Percentiles rank a stretch among this genome's conserved stretches.
Conservation (phyloP, 495 filamentous ascomycete genomes). For the Thermochaetoides thermophila region DNA sequence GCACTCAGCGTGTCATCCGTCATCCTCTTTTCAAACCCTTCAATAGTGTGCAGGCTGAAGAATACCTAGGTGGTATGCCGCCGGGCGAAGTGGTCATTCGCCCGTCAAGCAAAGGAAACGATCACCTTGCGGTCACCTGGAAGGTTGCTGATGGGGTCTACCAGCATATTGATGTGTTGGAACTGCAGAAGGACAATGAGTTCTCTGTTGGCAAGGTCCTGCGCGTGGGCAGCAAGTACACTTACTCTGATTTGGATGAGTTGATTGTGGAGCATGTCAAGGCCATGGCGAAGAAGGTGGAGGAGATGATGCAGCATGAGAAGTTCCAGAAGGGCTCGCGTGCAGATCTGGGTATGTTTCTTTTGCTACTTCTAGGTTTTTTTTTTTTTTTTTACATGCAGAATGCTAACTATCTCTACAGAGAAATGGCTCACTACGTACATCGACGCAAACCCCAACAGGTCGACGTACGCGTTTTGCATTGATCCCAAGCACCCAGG, state of each 20-base stretch:
- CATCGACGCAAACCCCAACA: conserved; percentile 86
- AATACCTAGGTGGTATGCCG: conserved; percentile 72
- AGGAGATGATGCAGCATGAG: conserved; percentile 84
- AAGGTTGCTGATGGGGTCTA: conserved; percentile 91
- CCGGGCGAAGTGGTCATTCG: conserved; percentile 88
- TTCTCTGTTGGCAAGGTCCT: conserved; percentile 77
- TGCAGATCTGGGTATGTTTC: conserved; percentile 64
- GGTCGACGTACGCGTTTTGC: conserved; percentile 89
- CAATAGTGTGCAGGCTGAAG: conserved; percentile 84
- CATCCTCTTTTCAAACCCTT: conserved; percentile 89
- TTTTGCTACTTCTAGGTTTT: not conserved
- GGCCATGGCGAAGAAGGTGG: conserved; percentile 94
- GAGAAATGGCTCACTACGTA: conserved; percentile 94
- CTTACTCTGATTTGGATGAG: conserved; percentile 90
- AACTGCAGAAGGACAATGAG: conserved; percentile 91
- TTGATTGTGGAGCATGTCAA: conserved; percentile 94
- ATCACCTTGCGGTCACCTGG: conserved; percentile 94
- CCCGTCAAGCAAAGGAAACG: conserved; percentile 81
- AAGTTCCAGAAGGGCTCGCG: conserved; percentile 74
- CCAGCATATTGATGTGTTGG: conserved; percentile 94
- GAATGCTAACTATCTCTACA: conserved; percentile 26
- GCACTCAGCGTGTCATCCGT: conserved; percentile 86
- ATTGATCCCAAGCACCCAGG: conserved; percentile 81
- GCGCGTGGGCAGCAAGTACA: conserved; percentile 73
- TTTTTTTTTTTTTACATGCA: conserved; percentile 1